Percentiles rank a stretch among this genome's conserved stretches.
These are phyloP conservation scores for Sarcomyxa edulis DNA, from an alignment of 768 basidiomycete genomes.

Conservation along the genomic window DNA sequence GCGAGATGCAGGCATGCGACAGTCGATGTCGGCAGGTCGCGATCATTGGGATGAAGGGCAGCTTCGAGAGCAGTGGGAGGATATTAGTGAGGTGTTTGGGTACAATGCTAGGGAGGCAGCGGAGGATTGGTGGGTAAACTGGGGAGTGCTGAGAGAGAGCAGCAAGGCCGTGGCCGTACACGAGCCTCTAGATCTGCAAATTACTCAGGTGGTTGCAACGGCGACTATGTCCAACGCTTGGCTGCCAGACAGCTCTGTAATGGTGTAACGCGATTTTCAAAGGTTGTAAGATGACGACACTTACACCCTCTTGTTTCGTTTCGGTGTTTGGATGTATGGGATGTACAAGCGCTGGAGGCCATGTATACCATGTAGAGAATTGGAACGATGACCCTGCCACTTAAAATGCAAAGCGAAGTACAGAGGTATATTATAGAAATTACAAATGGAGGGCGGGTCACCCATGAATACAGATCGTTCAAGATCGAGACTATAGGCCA, in stretches of 20 bases:
- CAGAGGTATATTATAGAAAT: too few species aligned
- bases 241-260: background rate
- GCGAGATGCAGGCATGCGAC: constrained; percentile 33
- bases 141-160: constrained; percentile 37
- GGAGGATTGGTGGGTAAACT: constrained; percentile 57
- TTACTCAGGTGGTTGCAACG: constrained; percentile 8
- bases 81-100: constrained; percentile 39
- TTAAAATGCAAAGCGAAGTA: too few species aligned
- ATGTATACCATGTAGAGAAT: too few species aligned
- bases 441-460: too few species aligned
- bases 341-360: too few species aligned
- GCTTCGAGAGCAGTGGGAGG: constrained; percentile 41
- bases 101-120: constrained; percentile 49
- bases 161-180: constrained; percentile 14
- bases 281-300: too few species aligned
- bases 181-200: constrained; percentile 12
- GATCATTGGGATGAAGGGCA: constrained; percentile 34
- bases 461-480: too few species aligned
- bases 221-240: background rate
- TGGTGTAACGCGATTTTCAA: too few species aligned
- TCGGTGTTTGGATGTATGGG: too few species aligned
- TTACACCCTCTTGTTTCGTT: too few species aligned
- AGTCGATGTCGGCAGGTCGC: constrained; percentile 13
- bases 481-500: too few species aligned
- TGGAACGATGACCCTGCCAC: too few species aligned